A percentile compares a stretch with the other conserved stretches of the same genome.
phyloP scores from a whole-genome alignment of 2,329 filamentous ascomycete genomes.

The Fusarium oxysporum region DNA sequence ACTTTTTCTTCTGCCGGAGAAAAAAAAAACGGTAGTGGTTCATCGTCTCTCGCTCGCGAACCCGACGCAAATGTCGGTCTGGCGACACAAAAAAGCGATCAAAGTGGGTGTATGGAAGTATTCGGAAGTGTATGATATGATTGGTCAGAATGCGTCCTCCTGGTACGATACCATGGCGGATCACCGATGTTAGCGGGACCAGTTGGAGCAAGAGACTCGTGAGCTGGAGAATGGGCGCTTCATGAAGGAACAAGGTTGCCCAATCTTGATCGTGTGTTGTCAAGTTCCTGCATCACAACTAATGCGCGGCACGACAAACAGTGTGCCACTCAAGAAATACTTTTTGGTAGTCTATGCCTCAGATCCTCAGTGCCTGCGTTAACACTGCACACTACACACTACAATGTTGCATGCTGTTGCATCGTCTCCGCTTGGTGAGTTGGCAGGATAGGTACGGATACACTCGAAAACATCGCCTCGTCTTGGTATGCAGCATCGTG shows the following conservation, averaged over 20 bases:
- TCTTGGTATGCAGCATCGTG: constrained; percentile 16
- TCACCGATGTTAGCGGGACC: constrained; percentile 42
- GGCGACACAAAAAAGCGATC: constrained; percentile 28
- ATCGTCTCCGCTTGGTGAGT: constrained; percentile 42
- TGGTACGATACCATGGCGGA: constrained; percentile 42
- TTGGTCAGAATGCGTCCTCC: constrained; percentile 25
- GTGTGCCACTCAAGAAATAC: constrained; percentile 10
- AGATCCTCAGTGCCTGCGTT: constrained; percentile 28
- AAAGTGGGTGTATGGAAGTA: constrained; percentile 35
- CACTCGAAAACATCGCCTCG: constrained; percentile 1
- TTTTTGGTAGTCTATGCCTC: constrained; percentile 9
- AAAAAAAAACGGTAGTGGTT: constrained; percentile 20
- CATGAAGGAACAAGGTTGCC: constrained; percentile 22
- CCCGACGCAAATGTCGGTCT: constrained; percentile 43
- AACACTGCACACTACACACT: constrained; percentile 11
- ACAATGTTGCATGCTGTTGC: constrained; percentile 13
- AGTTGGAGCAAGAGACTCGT: constrained; percentile 31
- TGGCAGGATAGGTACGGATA: constrained; percentile 39
- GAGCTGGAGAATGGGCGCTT: constrained; percentile 36
- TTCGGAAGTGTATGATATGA: constrained; percentile 31
- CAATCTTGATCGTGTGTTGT: constrained; percentile 44
- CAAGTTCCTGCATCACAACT: constrained; percentile 42
- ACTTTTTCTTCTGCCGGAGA: constrained; percentile 17
- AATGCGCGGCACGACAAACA: constrained; percentile 24
- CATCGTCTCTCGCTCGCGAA: constrained; percentile 12